These are phyloP conservation scores for Bryoerythrophyllum caledonicum DNA, from an alignment of 225 moss, liverwort and hornwort species.

Conservation along the genomic window DNA sequence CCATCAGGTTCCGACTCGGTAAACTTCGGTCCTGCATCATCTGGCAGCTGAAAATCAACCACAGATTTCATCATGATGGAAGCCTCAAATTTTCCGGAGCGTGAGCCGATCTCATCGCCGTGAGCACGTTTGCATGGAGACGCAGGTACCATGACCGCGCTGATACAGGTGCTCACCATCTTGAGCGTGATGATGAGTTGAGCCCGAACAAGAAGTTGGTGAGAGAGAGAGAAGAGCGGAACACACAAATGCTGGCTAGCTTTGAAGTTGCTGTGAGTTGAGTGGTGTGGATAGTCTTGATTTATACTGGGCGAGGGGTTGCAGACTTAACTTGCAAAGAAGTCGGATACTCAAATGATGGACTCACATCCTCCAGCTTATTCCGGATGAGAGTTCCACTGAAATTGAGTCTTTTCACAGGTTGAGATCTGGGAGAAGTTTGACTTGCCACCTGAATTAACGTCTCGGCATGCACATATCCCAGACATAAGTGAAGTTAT, in stretches of 20 bases:
- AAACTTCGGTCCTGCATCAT: not conserved
- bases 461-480: too few relatives aligned
- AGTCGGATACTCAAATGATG: not conserved
- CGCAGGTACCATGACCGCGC: not conserved
- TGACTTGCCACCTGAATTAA: too few relatives aligned
- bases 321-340: not conserved
- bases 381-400: not conserved
- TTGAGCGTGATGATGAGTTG: not conserved
- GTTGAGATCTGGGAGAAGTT: too few relatives aligned
- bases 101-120: not conserved
- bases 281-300: not conserved
- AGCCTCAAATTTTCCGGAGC: not conserved
- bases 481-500: too few relatives aligned
- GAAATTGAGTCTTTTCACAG: not conserved
- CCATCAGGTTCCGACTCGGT: not conserved
- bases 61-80: not conserved
- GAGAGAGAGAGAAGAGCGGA: not conserved
- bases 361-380: not conserved
- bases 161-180: conserved; percentile 5
- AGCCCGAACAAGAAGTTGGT: too few relatives aligned
- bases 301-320: not conserved
- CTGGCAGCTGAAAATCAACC: not conserved
- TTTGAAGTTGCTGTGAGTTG: not conserved
- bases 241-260: not conserved
- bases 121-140: not conserved